Evolutionary conservation across 2,329 filamentous ascomycete species (phyloP).

Genomic region (Hypoxylon sp.): DNA sequence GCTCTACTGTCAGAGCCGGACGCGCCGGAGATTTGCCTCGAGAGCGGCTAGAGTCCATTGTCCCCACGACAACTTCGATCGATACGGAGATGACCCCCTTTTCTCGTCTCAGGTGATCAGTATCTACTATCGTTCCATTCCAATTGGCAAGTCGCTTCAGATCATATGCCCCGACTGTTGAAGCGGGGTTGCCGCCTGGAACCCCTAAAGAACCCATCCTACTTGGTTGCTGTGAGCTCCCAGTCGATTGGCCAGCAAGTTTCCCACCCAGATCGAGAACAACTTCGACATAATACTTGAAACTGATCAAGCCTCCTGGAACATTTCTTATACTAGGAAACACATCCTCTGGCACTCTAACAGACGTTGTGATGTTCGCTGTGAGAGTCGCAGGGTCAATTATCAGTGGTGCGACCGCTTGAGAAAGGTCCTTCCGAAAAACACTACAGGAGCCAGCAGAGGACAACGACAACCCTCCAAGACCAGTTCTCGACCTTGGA

Average conservation of each 20-base stretch:
- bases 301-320: slow-evolving; percentile 93
- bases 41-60: slow-evolving; percentile 74
- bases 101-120: slow-evolving; percentile 85
- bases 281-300: slow-evolving; percentile 94
- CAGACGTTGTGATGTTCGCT: slow-evolving; percentile 83
- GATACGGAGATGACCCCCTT: slow-evolving; percentile 91
- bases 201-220: slow-evolving; percentile 59
- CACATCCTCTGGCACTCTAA: slow-evolving; percentile 88
- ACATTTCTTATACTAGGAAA: slow-evolving; percentile 94
- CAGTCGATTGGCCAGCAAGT: slow-evolving; percentile 71
- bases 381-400: slow-evolving; percentile 85
- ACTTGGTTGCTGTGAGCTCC: slow-evolving; percentile 58
- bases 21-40: slow-evolving; percentile 50
- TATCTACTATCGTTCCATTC: slow-evolving; percentile 84
- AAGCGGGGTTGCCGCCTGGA: slow-evolving; percentile 51
- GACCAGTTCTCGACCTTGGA: slow-evolving; percentile 86
- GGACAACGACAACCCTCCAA: slow-evolving; percentile 87
- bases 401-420: slow-evolving; percentile 89
- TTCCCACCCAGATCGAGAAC: slow-evolving; percentile 93
- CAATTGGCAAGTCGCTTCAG: slow-evolving; percentile 66
- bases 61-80: slow-evolving; percentile 91
- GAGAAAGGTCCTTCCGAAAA: slow-evolving; percentile 95
- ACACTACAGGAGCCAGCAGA: slow-evolving; percentile 89
- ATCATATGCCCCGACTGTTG: slow-evolving; percentile 55
- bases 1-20: slow-evolving; percentile 45